A percentile compares a stretch with the other conserved stretches of the same genome.
These are phyloP conservation scores for Claviceps sp. DNA, from an alignment of 2,329 filamentous ascomycete genomes.

Conservation along the genomic window DNA sequence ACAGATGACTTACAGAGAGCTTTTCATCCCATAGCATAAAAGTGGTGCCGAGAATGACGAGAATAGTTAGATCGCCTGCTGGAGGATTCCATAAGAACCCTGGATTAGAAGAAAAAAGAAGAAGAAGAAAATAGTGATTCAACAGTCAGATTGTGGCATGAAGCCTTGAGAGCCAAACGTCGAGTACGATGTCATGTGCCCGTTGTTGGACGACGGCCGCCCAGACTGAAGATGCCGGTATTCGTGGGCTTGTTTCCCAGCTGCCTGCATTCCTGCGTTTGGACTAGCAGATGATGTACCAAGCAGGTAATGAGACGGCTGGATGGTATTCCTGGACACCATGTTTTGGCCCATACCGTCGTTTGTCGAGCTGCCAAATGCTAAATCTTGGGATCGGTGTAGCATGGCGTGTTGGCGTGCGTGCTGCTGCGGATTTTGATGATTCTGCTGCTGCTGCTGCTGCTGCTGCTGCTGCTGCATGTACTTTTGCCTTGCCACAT, in stretches of 20 bases:
- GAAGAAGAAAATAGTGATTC: not conserved
- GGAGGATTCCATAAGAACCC: not conserved
- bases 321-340: not conserved
- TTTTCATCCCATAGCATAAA: not conserved
- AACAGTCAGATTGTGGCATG: not conserved
- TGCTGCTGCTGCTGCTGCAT: constrained; percentile 2
- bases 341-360: not conserved
- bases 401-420: not conserved
- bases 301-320: not conserved
- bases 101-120: not conserved
- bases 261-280: not conserved
- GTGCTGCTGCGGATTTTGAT: not conserved
- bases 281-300: not conserved
- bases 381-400: not conserved
- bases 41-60: not conserved
- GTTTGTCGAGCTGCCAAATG: not conserved
- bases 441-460: not conserved
- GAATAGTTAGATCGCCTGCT: not conserved
- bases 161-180: constrained; percentile 1
- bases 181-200: constrained; percentile 1
- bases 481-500: constrained; percentile 1
- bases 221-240: not conserved
- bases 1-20: not conserved
- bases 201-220: not conserved
- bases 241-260: not conserved